These are phyloP conservation scores for Dimargaris cristalligena DNA, from an alignment of 192 early-diverging fungal species.

Conservation along the genomic window DNA sequence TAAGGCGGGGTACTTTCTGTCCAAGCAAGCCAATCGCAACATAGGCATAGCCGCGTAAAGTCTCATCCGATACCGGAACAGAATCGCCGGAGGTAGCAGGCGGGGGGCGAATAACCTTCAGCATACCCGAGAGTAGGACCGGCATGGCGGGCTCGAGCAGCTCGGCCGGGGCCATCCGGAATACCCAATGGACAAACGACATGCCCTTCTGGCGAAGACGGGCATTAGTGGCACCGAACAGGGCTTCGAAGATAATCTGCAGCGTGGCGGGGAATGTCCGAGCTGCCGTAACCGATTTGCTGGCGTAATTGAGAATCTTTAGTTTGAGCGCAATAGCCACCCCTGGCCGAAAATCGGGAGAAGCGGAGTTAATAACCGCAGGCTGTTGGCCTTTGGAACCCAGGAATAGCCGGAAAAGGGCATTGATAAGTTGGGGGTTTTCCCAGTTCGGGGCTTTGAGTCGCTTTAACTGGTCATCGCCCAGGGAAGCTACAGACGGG, in stretches of 20 bases:
- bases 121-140: too few species aligned
- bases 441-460: conserved; percentile 55
- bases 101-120: too few species aligned
- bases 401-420: conserved; percentile 42
- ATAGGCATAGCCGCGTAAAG: conserved; percentile 66
- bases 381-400: conserved; percentile 25
- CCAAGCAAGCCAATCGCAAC: conserved; percentile 63
- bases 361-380: conserved; percentile 7
- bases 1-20: conserved; percentile 50
- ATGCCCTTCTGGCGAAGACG: conserved; percentile 60
- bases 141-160: conserved; percentile 44
- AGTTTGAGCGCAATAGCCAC: conserved; percentile 15
- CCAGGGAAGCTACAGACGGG: conserved; percentile 37
- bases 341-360: conserved; percentile 4
- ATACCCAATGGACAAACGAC: conserved; percentile 78
- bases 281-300: conserved; percentile 44
- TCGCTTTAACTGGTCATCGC: conserved; percentile 67
- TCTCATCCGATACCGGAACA: conserved; percentile 36
- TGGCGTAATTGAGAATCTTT: conserved; percentile 21
- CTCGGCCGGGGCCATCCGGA: conserved; percentile 41
- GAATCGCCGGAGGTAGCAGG: too few species aligned
- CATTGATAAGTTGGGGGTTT: conserved; percentile 30
- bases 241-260: conserved; percentile 59
- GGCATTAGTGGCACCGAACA: conserved; percentile 51
- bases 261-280: conserved; percentile 49